These are phyloP conservation scores for Ophiostoma ulmi DNA, from an alignment of 2,329 filamentous ascomycete species.

Conservation along the genomic window DNA sequence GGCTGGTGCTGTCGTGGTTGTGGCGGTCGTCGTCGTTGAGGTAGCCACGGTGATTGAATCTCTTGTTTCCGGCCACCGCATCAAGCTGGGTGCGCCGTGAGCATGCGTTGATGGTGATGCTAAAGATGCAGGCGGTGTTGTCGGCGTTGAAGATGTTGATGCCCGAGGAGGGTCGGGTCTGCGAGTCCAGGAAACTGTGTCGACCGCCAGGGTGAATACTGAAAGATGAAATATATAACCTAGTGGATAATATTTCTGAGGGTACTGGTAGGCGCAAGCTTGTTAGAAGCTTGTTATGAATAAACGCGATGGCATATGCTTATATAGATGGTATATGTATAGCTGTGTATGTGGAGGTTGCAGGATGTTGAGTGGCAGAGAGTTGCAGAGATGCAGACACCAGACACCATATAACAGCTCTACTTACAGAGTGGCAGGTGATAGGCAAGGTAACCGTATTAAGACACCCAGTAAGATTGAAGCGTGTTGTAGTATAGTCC, in stretches of 20 bases:
- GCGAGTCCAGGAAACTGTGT: conserved; percentile 26
- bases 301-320: neutral
- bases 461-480: neutral
- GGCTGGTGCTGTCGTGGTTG: conserved; percentile 12
- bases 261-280: neutral
- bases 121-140: neutral
- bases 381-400: neutral
- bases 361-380: neutral
- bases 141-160: neutral
- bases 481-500: neutral
- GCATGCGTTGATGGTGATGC: neutral
- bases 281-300: neutral
- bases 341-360: neutral
- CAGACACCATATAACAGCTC: neutral
- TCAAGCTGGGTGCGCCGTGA: neutral
- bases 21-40: conserved; percentile 17
- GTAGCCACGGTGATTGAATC: conserved; percentile 19
- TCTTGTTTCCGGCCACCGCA: conserved; percentile 13
- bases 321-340: neutral
- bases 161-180: neutral
- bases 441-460: neutral
- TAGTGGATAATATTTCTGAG: neutral
- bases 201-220: conserved; percentile 30
- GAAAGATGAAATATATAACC: neutral
- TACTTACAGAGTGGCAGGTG: neutral